Base-by-base conservation (phyloP, 352 stramenopile species). In the Globisporangium iwayamae region DNA sequence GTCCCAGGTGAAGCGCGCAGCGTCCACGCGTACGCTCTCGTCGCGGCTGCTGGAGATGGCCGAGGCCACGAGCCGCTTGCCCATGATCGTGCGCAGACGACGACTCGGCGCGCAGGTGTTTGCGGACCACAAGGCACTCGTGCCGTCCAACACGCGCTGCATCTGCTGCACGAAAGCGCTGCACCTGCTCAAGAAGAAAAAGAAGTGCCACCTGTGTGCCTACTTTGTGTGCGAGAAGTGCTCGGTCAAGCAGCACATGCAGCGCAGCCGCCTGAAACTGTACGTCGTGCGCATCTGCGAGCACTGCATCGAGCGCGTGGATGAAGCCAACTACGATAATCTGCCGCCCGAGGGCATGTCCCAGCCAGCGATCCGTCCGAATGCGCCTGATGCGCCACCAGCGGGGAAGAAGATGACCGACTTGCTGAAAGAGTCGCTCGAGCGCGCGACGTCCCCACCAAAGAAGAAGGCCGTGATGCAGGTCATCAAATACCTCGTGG, bases 121-220 rank as follows among this genome's bases (percentile, higher is more conserved):
- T 2, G 65, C 85, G 3, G 66, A 77, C 56, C 30, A 11, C 14
- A 62, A 57, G 20, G 38, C 64, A 0, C 4, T 78, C 22, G 20
- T 66, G 2, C 63, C 65, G 18, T 56, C 60, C 1, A 83, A 78
- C 55, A 56, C 66, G 30, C 69, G 65, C 14, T 83, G 75, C 38
- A 51, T 77, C 14, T 68, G 63, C 63, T 83, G 75, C 55, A 65
- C 60, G 2, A 63, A 47, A 45, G 45, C 45, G 32, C 64, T 80
- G 43, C 56, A 77, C n/a, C 7, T 69, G 62, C 16, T 76, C 77
- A 45, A 45, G 53, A 67, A 73, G 9, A 73, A 77, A 30, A 85
- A 84, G 53, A 72, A 73, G 20, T 91, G 82, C 54, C 71, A 85
- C 34, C 62, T 91, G 13, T 89, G 82, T 34, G 78, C 76, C n/a